These are phyloP conservation scores for Debaryomyces sp. DNA, from an alignment of 1,139 yeast species.

Conservation along the genomic window DNA sequence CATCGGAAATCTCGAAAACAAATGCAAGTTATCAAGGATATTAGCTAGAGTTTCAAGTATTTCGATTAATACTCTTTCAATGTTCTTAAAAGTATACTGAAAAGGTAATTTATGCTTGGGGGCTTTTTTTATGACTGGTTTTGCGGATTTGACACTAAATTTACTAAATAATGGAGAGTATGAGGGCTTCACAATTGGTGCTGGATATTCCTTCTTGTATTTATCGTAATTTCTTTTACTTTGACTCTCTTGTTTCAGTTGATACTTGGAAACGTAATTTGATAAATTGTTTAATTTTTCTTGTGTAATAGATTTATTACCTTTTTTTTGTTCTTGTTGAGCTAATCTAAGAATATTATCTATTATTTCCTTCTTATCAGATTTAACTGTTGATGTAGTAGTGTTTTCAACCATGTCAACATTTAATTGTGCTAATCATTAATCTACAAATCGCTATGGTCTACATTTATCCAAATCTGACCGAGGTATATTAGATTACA, in stretches of 20 bases:
- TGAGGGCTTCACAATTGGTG: conserved; percentile 13
- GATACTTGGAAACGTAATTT: conserved; percentile 20
- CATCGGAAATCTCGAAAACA: conserved; percentile 47
- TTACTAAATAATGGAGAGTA: conserved; percentile 31
- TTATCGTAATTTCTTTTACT: conserved; percentile 10
- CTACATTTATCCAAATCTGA: neutral
- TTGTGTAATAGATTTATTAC: conserved; percentile 35
- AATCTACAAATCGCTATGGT: neutral
- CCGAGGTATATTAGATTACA: conserved; percentile 1
- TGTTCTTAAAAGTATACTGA: conserved; percentile 27
- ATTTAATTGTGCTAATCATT: neutral
- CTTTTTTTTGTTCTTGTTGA: conserved; percentile 34
- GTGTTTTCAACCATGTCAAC: conserved; percentile 7
- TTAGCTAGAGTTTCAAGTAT: conserved; percentile 43
- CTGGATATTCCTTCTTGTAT: conserved; percentile 17
- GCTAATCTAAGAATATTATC: conserved; percentile 32
- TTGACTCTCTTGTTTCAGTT: conserved; percentile 8
- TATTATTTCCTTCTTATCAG: conserved; percentile 26
- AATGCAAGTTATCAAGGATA: conserved; percentile 46
- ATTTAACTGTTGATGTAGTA: conserved; percentile 10
- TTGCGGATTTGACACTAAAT: conserved; percentile 16
- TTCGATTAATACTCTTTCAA: conserved; percentile 34
- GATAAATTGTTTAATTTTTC: conserved; percentile 35
- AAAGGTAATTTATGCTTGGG: conserved; percentile 11
- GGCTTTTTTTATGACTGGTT: conserved; percentile 10